Evolutionary conservation across 495 filamentous ascomycete genomes (phyloP), one percentile per base, ranked within the genome.

Genomic region (Lasiosphaeris hirsuta): DNA sequence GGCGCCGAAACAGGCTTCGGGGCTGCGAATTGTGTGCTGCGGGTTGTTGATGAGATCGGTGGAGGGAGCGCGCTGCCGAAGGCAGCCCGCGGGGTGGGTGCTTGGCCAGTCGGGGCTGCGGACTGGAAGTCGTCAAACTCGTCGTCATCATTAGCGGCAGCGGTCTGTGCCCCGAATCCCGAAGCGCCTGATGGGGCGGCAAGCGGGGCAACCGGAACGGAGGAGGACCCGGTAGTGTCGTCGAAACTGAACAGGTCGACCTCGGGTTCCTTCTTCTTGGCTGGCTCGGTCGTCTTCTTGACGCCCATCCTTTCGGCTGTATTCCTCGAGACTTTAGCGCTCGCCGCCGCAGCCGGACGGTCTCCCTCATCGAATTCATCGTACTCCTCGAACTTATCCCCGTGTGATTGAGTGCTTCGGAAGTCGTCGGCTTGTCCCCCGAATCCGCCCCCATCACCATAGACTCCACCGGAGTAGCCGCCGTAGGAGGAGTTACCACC

Each of bases 111-210:
- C 14, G 90, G 85, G 4, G 88, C 78, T 13, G 95, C 94, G n/a
- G 91, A 92, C 71, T 96, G 90, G 81, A 97, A 97, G 68, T 97
- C 95, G 68, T 97, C 94, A 63, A 97, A 97, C 49, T 97, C 95
- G 63, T 98, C 94, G 62, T 98, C 93, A 58, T 95, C 92, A 34
- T 73, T 69, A 43, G 66, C 57, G 37, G 58, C 62, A 17, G 46
- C 50, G 34, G 65, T 69, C 34, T 89, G 71, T 38, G 85, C 77
- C 39, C 80, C 83, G 52, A 88, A 73, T 17, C 78, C 84, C 48
- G 75, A 73, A 15, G 69, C 72, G 64, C 74, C 67, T 14, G 73
- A 69, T 7, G 65, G 73, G 77, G 65, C 76, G 62, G 60, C 75
- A 72, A 63, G 74, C 30, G 76, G 72, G 5, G 84, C 78, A 7